Evolutionary conservation across 75 land plant species (phyloP), one percentile per base, ranked within the genome.

Genomic region (Larix kaempferi): DNA sequence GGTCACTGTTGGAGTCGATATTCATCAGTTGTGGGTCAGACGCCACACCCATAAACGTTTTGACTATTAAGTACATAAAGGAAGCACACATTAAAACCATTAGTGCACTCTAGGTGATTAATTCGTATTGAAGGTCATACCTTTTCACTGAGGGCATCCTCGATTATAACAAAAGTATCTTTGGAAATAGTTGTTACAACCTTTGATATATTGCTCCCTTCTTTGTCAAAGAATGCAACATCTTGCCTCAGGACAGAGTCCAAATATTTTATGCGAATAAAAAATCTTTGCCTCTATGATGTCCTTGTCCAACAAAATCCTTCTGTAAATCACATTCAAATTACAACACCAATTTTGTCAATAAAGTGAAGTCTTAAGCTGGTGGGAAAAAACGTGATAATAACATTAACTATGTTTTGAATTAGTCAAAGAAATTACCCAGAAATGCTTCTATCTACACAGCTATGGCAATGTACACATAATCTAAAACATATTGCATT

Each of bases 121-220:
- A 49, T 10, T 49, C 8, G 54, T 10, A 49, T 49, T 1, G 54
- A 10, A 49, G 12, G n/a, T n/a, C 13, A 57, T 76, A 95, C 95
- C 93, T 95, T 95, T 76, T 95, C 98, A 81, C 91, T 83, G 3
- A 95, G 84, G 5, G 88, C 90, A 73, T 93, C 93, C 83, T 94
- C 95, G 14, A 94, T n/a, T n/a, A n/a, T 82, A 55, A 86, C 84
- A 29, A 86, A 81, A 58, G 93, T 89, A 56, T 92, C 98, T 23
- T 84, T 86, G 19, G 95, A 88, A 16, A 94, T 87, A 75, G 89
- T 86, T 72, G 86, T 82, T 4, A 91, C 80, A 73, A 95, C 76
- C 59, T 92, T 86, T 17, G 93, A 87, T 21, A 88, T 89, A 14
- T 80, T 84, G 49, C 84, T 79, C 44, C 84, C 90, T 74, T 88